Percentiles rank a stretch among this genome's conserved stretches.
Evolutionary conservation across 1,284 basidiomycete genomes (phyloP).

Genomic region (Leccinum pseudoinsigne): DNA sequence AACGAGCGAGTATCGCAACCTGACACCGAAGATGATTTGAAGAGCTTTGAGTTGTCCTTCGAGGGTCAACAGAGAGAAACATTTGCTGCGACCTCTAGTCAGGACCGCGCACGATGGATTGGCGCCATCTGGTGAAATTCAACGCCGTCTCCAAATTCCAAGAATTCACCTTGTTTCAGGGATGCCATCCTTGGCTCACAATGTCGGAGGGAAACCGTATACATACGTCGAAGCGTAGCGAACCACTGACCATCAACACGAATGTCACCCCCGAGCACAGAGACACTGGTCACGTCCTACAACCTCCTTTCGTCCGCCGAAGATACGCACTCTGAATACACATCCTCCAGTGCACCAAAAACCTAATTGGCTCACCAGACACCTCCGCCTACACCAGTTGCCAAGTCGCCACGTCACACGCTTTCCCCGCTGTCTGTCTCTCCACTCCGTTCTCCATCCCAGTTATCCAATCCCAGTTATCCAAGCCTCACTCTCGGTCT

Average conservation of each 20-base stretch:
- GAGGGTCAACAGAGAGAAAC: conserved; percentile 50
- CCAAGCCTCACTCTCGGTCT: conserved; percentile 31
- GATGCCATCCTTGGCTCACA: conserved; percentile 53
- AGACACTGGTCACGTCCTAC: conserved; percentile 3
- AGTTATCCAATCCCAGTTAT: conserved; percentile 14
- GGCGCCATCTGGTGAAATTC: conserved; percentile 62
- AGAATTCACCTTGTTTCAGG: conserved; percentile 39
- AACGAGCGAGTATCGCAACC: conserved; percentile 45
- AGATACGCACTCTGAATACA: conserved; percentile 27
- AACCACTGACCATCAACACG: conserved; percentile 21
- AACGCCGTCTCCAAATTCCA: background rate
- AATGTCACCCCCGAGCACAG: conserved; percentile 8
- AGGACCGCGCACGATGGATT: conserved; percentile 68
- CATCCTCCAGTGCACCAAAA: conserved; percentile 26
- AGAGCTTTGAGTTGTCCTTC: conserved; percentile 65
- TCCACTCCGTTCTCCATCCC: conserved; percentile 29
- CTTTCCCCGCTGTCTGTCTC: conserved; percentile 24
- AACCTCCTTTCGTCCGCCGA: conserved; percentile 15
- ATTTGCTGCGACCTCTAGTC: conserved; percentile 60
- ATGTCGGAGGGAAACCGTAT: conserved; percentile 16
- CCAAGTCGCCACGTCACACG: conserved; percentile 21
- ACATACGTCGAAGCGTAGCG: background rate
- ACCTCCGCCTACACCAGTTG: conserved; percentile 27
- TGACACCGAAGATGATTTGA: conserved; percentile 38
- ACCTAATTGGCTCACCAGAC: conserved; percentile 9